Base-by-base conservation (phyloP, 176 grass and related monocot genomes). In the Oryza meridionalis region DNA sequence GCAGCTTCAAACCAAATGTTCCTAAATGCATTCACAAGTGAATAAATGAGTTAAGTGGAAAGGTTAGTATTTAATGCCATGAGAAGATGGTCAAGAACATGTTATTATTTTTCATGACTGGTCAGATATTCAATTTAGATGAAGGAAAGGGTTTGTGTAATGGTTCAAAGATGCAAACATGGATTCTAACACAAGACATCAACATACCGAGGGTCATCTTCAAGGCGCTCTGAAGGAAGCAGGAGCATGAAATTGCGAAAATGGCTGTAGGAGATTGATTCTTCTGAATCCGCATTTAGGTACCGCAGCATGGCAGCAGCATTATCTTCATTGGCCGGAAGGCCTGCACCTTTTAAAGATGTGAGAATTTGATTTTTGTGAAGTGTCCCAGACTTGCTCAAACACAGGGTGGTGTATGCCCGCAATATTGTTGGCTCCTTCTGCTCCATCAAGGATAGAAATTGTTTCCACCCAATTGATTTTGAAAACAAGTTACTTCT, bases 1-100 rank as follows among this genome's bases (percentile, higher is more conserved):
- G 96, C 91, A 69, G 96, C 96, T 86, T 98, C 96, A 87, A 98
- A 98, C 93, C 96, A 98, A 85, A 98, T 90, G 80, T 85, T 98
- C 91, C 96, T 98, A 77, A 67, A 88, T 70, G 73, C 40, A 88
- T 76, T 85, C 78, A 44, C 58, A 16, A 49, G 44, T 81, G 50
- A 46, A 84, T 7, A 88, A 81, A 78, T n/a, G 77, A 72, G 55
- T 78, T 70, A 90, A 26, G 72, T 73, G 59, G 22, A 17, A 86
- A 73, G 64, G 49, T 63, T 4, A 90, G 53, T 53, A 83, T 3
- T 4, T 59, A 72, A 27, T 73, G 47, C 22, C 24, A 32, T 26
- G 55, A 68, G 13, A 69, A 77, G 32, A 50, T 26, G 68, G 65
- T 27, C 44, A 71, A 79, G 19, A 38, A 22, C 11, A 37, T 6